Base-by-base conservation (phyloP, 2,329 filamentous ascomycete genomes). In the Keithomyces neogunnii region DNA sequence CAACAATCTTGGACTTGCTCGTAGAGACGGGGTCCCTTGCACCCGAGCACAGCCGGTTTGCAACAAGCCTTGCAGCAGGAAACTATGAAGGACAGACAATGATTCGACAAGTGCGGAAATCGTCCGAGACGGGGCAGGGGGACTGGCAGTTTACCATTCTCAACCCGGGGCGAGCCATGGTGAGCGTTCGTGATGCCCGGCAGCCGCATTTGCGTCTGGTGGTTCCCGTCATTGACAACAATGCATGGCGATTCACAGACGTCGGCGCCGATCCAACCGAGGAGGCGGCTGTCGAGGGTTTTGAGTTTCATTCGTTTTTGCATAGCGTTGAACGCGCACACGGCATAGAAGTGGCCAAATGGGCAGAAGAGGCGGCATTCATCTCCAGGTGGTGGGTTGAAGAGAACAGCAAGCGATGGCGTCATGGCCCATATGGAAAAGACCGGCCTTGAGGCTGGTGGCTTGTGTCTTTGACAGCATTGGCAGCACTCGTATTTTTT, bases 81-180 rank as follows among this genome's bases (percentile, higher is more conserved):
- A 66, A 66, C 50, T 68, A 67, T 44, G 66, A 68, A 45, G 66
- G 66, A 3, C 63, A 68, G 45, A 67, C 65, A 3, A 57, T 69
- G 7, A 62, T 69, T 38, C 65, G 66, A 6, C 59, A 62, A 0
- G 57, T 63, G 26, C 58, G 56, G 47, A 59, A 52, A 1, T 36
- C 43, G 1, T 58, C 56, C 10, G 53, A 48, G 32, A 53, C 53
- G 1, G 56, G 60, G 3, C 55, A 60, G 13, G 63, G 61, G 4
- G 55, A 63, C 40, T 68, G 66, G 66, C 65, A 68, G 19, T 66
- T 66, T 29, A 65, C 63, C 3, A 60, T 67, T 5, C 60, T 62
- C 2, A 68, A 68, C 28, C 64, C 66, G 0, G 66, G 66, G 4
- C 58, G 65, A 5, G 62, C 63, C 4, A 64, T 66, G 62, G 52